Conservation (phyloP, 345 rosid genomes). For the Cardamine resedifolia region DNA sequence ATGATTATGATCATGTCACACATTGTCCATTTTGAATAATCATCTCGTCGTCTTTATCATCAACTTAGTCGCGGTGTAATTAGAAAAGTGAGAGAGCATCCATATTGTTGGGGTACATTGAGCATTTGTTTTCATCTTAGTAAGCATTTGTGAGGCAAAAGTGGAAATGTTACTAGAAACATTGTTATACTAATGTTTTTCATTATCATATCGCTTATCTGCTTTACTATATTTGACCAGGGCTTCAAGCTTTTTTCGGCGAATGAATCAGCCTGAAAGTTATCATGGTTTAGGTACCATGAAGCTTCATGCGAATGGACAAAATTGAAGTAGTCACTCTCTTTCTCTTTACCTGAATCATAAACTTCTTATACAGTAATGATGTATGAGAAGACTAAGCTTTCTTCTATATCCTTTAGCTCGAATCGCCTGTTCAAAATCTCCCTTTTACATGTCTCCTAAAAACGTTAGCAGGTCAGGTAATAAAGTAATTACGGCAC, state of each 20-base stretch:
- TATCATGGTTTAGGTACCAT: conserved; percentile 42
- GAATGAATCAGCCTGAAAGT: conserved; percentile 20
- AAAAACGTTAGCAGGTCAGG: conserved; percentile 23
- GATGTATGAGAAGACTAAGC: conserved; percentile 27
- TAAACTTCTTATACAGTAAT: conserved; percentile 25
- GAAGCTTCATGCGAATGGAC: conserved; percentile 23
- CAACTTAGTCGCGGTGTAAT: not conserved
- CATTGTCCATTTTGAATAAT: not conserved
- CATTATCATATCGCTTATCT: not conserved
- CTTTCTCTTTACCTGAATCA: not conserved
- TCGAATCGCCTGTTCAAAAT: conserved; percentile 24
- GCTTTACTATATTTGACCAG: conserved; percentile 6
- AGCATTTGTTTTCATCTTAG: not conserved
- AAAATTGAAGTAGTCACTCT: conserved; percentile 19
- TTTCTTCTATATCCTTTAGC: conserved; percentile 14
- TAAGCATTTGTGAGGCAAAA: not conserved
- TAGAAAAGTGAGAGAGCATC: not conserved
- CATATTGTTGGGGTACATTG: not conserved
- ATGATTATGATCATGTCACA: not conserved
- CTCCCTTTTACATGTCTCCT: conserved; percentile 11
- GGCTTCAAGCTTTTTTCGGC: not conserved
- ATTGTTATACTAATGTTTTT: not conserved
- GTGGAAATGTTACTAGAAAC: conserved; percentile 9
- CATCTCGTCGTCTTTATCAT: not conserved
- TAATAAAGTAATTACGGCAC: conserved; percentile 3